Evolutionary conservation across 2,329 filamentous ascomycete species (phyloP), one percentile per base, ranked within the genome.

Genomic region (Fusarium sp.): DNA sequence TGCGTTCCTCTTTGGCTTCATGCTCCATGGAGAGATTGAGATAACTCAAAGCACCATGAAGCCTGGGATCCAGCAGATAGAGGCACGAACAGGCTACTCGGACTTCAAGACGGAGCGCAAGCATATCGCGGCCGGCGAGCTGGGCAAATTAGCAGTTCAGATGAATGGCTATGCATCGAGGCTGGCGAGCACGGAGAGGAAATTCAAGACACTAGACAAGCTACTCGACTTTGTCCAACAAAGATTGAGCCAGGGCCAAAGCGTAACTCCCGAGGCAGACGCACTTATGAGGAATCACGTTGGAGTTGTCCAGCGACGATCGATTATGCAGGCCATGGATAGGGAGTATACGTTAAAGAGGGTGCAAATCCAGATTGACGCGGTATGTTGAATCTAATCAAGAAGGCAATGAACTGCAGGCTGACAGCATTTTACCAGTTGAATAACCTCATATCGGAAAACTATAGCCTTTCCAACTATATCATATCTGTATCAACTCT

Each of bases 281-380:
- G 41, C 53, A 10, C 48, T 75, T 7, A 62, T 77, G 46, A 58
- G 48, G 34, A 67, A 68, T 10, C 68, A 77, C 35, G 59, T 74
- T 7, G 38, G 35, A 1, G 69, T 78, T 6, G 58, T 79, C 4
- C 60, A 70, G 24, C 64, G 76, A 19, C 69, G 76, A 24, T 57
- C 74, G 2, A 64, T 63, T n/a, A 76, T 77, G 73, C 77, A 78
- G 49, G 46, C 57, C 11, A 64, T 77, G 50, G 77, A 79, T 50
- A 74, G 70, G 25, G 69, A 74, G 2, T 79, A 75, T 35, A 74
- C 70, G 2, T 50, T 74, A 49, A 77, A 76, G 57, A 73, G 77
- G 11, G 73, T 77, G 1, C 71, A 78, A 22, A 72, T 79, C n/a
- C 77, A 79, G 36, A 77, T 77, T 34, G 70, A 73, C 43, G 76